These are phyloP conservation scores for Colletotrichum sp. DNA, from an alignment of 2,329 filamentous ascomycete species.

Conservation along the genomic window DNA sequence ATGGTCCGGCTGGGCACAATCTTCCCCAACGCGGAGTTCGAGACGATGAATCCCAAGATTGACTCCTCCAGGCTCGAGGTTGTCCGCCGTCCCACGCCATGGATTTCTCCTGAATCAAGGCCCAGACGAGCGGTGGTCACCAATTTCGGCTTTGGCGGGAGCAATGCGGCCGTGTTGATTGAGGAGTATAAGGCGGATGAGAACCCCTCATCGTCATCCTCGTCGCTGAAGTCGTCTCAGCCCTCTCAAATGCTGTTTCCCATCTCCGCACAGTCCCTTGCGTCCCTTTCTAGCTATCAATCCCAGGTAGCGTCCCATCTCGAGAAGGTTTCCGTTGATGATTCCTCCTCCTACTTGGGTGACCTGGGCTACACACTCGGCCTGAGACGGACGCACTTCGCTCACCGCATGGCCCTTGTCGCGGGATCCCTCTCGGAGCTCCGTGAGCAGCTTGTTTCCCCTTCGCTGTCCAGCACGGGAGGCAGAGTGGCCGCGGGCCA, in stretches of 20 bases:
- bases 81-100: not conserved
- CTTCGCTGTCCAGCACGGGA: not conserved
- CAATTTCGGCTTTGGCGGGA: not conserved
- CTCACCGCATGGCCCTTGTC: not conserved
- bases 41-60: not conserved
- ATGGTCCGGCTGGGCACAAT: not conserved
- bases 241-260: not conserved
- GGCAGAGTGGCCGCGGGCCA: not conserved
- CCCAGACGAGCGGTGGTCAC: not conserved
- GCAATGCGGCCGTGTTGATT: not conserved
- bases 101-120: not conserved
- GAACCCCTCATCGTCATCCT: rapidly evolving
- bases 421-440: not conserved
- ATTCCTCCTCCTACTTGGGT: not conserved
- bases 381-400: not conserved
- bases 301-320: not conserved
- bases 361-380: not conserved
- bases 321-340: not conserved
- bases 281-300: not conserved
- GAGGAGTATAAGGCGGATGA: not conserved
- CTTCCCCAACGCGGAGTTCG: not conserved
- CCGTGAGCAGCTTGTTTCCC: not conserved
- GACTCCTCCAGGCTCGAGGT: not conserved
- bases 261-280: not conserved
- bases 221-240: not conserved